Evolutionary conservation across 192 early-diverging fungal genomes (phyloP), one percentile per base, ranked within the genome.

Genomic region (Podila verticillata): DNA sequence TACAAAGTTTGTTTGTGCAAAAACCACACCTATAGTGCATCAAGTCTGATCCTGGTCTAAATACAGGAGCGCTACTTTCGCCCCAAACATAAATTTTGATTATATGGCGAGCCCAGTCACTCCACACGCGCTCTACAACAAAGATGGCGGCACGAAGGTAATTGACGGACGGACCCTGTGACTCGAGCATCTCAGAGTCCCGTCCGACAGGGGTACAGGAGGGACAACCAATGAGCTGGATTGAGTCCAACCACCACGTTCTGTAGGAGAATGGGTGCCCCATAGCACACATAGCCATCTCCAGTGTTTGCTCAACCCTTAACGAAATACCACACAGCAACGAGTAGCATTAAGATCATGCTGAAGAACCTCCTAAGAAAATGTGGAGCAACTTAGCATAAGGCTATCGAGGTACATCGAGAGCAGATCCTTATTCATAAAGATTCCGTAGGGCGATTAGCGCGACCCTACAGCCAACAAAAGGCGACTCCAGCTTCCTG

Each of bases 401-500:
- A 66, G 32, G 54, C 22, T 32, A 39, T 24, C 54, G 65, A 54
- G 65, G 65, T 66, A 36, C 57, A 66, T 66, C 65, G 65, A 57
- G 51, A n/a, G 60, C 32, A 61, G 58, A 61, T n/a, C n/a, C n/a
- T n/a, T n/a, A n/a, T n/a, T n/a, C n/a, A n/a, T 12, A 17, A 32
- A 30, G 19, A 5, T 30, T 57, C 65, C 57, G 65, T 66, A 66
- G 31, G 65, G 65, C 65, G 65, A 66, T 44, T 66, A n/a, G 65
- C 51, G 65, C 65, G 51, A 66, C 34, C 63, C 65, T 51, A 51
- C 49, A 66, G 22, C 65, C 48, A 66, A 66, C 57, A 51, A 24
- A 66, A 56, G 13, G 29, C 51, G 32, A 66, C 65, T 66, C 51
- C 65, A 66, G 65, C 54, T 66, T 66, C 65, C 65, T 57, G 65